Evolutionary conservation across 768 basidiomycete species (phyloP), one percentile per base, ranked within the genome.

Genomic region (Crepidotus variabilis): DNA sequence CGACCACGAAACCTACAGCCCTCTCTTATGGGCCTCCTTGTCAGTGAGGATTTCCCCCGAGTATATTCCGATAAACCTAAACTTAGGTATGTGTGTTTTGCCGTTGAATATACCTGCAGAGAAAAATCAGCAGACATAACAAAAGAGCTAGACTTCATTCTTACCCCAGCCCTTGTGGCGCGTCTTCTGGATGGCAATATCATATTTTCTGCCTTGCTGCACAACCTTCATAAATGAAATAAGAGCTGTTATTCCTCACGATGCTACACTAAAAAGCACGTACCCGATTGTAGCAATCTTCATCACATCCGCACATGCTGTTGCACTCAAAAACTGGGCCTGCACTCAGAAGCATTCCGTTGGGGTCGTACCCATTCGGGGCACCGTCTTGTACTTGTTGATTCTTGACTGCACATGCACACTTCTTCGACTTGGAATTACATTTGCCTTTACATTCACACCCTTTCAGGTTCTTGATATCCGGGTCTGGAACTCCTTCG

Each of bases 281-380:
- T 64, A 94, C 93, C 70, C 93, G 73, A 70, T 95, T 96, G 50
- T 74, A 75, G 67, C 94, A 97, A 46, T 87, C 83, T 1, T 89
- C 87, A 13, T 85, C 85, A 70, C 94, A 97, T 1, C 79, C 78
- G 66, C 94, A 97, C 24, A 84, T 74, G 46, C 81, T 84, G 64
- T 94, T 92, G 66, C 94, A 97, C 70, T 97, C 94, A 62, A 90
- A 90, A 23, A 94, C 85, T 0, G 92, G 89, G 54, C 78, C 79
- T 6, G 75, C 78, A 14, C 70, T 61, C 34, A 55, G 60, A 60
- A 94, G 63, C 34, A 70, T 69, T 13, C 88, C 86, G 54, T 74
- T 75, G 55, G 71, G 70, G 63, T 92, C 83, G 66, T 93, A 95
- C 18, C 82, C 71, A 66, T 94, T 94, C 6, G 59, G 39, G 2